Base-by-base conservation (phyloP, 768 basidiomycete species). In the Amanita pallidorosea region DNA sequence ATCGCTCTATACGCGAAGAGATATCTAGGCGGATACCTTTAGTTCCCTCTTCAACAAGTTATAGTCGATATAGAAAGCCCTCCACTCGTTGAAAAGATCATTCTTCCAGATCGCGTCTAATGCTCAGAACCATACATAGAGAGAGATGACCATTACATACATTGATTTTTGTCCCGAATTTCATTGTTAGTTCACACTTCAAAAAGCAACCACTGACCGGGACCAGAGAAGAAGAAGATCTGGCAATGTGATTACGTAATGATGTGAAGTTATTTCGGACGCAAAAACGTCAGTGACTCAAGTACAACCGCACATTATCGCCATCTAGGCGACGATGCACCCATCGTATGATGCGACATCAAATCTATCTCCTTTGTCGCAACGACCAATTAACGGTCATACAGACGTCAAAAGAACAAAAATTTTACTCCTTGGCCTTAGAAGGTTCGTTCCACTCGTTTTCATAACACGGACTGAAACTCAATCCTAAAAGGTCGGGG, bases 51-150 rank as follows among this genome's bases (percentile, higher is more conserved):
- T 97, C 40, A 97, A 74, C 7, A 74, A 71, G 59, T 87, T 88
- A 60, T 98, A 97, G 68, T 93, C 80, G 52, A 97, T 76, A 62
- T 97, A 97, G 60, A 83, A 87, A 2, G 85, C 85, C 17, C 82
- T 76, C 93, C 93, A 96, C 74, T 91, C 93, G 56, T 75, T 77
- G 67, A 94, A 96, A 37, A 91, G 74, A 59, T 87, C 85, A 45
- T 79, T 80, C 89, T 93, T 35, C 12, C 20, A 35, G 33, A 23
- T 45, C 22, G 46, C 27, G 47, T 23, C 38, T 22, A 31, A 29
- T 38, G 27, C 49, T 15, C 40, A 38, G n/a, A 33, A 37, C 3
- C 34, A 25, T 2, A 42, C 12, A 29, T n/a, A 41, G 9, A 31
- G 20, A 31, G 20, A 18, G 5, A 22, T 43, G 13, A 37, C 25